These are phyloP conservation scores for Solanum hybrid DNA, from an alignment of 305 asterid genomes.

Conservation along the genomic window DNA sequence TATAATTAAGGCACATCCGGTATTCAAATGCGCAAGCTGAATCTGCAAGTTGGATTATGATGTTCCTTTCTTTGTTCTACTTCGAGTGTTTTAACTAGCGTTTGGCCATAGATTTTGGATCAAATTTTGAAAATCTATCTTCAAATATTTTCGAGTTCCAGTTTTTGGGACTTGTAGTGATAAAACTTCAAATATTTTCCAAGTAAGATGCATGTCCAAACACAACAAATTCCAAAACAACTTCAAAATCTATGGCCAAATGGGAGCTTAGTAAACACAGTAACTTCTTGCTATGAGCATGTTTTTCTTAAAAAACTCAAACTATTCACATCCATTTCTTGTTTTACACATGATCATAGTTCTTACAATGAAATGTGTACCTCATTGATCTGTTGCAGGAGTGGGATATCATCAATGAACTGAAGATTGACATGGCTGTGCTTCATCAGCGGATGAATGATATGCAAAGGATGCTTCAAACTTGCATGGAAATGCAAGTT, in stretches of 20 bases:
- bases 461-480: slow-evolving; percentile 82
- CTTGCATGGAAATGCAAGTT: slow-evolving; percentile 87
- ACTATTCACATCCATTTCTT: background rate
- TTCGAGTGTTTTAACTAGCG: background rate
- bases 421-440: slow-evolving; percentile 67
- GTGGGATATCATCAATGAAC: slow-evolving; percentile 60
- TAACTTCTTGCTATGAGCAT: background rate
- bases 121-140: background rate
- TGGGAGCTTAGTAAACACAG: background rate
- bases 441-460: slow-evolving; percentile 72
- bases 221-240: background rate
- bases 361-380: background rate
- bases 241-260: background rate
- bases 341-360: background rate
- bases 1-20: background rate
- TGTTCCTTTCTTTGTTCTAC: background rate
- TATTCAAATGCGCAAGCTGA: background rate
- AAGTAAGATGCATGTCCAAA: background rate
- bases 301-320: background rate
- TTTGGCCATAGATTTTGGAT: background rate
- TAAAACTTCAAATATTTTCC: background rate
- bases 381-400: slow-evolving; percentile 33
- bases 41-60: background rate
- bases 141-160: background rate
- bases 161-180: background rate